Evolutionary conservation across 805 yeast genomes (phyloP), one percentile per base, ranked within the genome.

Genomic region (Metschnikowia cerradonensis): DNA sequence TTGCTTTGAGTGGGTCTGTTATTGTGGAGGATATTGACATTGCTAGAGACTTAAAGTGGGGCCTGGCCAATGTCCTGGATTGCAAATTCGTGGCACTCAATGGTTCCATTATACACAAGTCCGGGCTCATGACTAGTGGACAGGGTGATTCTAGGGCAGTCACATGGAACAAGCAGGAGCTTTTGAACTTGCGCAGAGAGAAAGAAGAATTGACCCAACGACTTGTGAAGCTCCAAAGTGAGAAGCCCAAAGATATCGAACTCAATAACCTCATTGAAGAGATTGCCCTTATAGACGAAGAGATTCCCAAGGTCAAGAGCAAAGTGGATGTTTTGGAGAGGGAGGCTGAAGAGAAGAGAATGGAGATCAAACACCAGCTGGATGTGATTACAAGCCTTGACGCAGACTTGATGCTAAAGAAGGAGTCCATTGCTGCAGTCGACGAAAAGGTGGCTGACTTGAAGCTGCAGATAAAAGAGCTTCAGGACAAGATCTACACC

Each of bases 41-140:
- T 26, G 98, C 98, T 1, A 80, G 84, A 61, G 70, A 75, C 1
- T 68, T 92, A 51, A 83, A 88, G 62, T 89, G 96, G 92, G 50
- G 54, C 17, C 43, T 48, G 13, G 40, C 55, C 13, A 39, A 44
- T 4, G 67, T 81, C 30, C 37, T 71, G 6, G 77, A 77, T 45
- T 82, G 81, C 38, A 90, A 88, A 64, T 66, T 87, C 45, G 96
- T 91, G 2, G 81, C 96, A 0, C 60, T 89, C 13, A 90, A 89
- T 45, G 99, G 99, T 1, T 81, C 92, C 0, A 73, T 90, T 31
- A 87, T 94, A 43, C 90, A 89, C 62, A 83, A 82, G 60, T 84
- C 92, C 4, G 96, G 96, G 6, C 74, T 90, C 35, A 89, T 94
- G 96, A 86, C 97, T 7, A 97, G 97, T 65, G 97, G 97, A 57